Conservation (phyloP, 768 basidiomycete species). For the Podaxis mareebaensis region DNA sequence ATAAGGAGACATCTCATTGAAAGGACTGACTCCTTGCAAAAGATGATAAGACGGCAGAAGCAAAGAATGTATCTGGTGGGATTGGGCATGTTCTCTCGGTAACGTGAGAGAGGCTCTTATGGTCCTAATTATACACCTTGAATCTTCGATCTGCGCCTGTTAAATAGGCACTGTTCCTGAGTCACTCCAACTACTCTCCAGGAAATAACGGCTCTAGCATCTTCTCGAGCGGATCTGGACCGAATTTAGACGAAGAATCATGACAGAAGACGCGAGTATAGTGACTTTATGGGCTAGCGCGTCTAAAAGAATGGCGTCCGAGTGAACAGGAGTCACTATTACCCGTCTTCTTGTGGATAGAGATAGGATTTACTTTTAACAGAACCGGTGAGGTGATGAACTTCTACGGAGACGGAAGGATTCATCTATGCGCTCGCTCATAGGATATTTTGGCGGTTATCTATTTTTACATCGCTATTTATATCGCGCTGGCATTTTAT, state of each 20-base stretch:
- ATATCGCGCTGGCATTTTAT: background rate
- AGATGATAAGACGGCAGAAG: constrained; percentile 10
- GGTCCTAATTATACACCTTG: background rate
- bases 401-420: background rate
- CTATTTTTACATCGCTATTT: constrained; percentile 9
- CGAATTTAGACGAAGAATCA: background rate
- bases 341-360: background rate
- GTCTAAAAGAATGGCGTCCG: no score
- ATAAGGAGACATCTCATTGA: no score
- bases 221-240: background rate
- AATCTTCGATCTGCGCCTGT: background rate
- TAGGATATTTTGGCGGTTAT: constrained; percentile 7
- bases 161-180: background rate
- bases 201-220: background rate
- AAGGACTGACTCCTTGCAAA: no score
- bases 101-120: background rate
- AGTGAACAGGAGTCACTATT: no score
- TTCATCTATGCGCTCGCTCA: background rate
- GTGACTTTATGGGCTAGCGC: no score
- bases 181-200: no score
- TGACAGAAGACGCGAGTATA: background rate
- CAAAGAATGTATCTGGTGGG: background rate
- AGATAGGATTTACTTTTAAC: background rate
- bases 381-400: background rate
- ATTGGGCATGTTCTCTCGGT: background rate